A percentile compares a stretch with the other conserved stretches of the same genome.
phyloP scores from a whole-genome alignment of 495 filamentous ascomycete genomes.

The Daldinia bambusicola region DNA sequence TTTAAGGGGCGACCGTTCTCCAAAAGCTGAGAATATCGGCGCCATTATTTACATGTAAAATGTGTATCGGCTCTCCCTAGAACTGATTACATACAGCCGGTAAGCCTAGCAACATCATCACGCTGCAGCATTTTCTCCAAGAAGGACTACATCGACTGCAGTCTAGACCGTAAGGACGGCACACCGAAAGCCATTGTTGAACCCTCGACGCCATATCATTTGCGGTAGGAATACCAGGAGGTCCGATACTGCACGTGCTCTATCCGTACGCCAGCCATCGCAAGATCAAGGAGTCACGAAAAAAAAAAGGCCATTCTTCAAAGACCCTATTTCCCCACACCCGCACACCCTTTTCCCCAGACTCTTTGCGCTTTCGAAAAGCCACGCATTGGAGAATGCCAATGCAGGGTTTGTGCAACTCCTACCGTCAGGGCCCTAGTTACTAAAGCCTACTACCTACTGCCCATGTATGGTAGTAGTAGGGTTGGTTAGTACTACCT shows the following conservation, averaged over 20 bases:
- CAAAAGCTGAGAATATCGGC: conserved; percentile 17
- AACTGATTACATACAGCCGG: conserved; percentile 2
- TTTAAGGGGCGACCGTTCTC: neutral
- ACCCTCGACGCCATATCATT: conserved; percentile 41
- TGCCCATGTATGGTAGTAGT: neutral
- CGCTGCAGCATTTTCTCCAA: conserved; percentile 35
- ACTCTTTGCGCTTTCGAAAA: conserved; percentile 25
- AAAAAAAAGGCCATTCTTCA: conserved; percentile 32
- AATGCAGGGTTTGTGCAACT: conserved; percentile 42
- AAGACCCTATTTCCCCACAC: conserved; percentile 35
- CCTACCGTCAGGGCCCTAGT: conserved; percentile 20
- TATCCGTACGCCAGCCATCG: conserved; percentile 22
- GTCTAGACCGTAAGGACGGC: conserved; percentile 44
- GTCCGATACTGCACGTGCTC: conserved; percentile 38
- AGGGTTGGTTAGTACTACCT: neutral
- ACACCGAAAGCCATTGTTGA: conserved; percentile 29
- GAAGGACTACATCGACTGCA: conserved; percentile 41
- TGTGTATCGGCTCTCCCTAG: neutral
- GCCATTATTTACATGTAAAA: conserved; percentile 16
- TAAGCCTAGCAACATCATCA: conserved; percentile 32
- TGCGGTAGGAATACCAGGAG: conserved; percentile 23
- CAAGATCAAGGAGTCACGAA: conserved; percentile 26
- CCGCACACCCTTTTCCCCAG: conserved; percentile 38
- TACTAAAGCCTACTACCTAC: neutral
- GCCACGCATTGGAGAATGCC: conserved; percentile 16